Conservation (phyloP, 164 flowering plant species). For the Cinnamomum micranthum region DNA sequence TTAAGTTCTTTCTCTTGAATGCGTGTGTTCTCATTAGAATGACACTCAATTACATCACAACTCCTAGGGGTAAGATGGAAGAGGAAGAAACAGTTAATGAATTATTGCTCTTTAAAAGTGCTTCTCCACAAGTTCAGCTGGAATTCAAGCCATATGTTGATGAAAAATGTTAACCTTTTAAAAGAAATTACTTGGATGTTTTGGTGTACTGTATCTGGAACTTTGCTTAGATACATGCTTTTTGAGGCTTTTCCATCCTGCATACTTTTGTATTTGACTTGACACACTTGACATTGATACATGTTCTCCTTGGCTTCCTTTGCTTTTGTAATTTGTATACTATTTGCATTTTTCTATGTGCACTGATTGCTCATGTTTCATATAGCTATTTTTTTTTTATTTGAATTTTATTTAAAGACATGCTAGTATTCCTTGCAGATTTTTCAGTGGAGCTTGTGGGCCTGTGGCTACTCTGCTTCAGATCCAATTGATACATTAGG, state of each 20-base stretch:
- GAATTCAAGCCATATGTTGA: background rate
- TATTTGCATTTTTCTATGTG: no score
- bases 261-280: background rate
- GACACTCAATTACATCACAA: background rate
- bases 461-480: no score
- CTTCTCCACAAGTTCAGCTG: slow-evolving; percentile 1
- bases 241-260: slow-evolving; percentile 2
- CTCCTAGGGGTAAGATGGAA: background rate
- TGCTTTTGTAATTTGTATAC: no score
- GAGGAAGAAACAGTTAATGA: background rate
- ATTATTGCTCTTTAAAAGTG: background rate
- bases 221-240: background rate
- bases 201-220: background rate
- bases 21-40: background rate
- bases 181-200: no score
- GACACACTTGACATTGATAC: background rate
- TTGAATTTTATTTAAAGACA: no score
- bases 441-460: no score
- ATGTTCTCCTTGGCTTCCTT: no score
- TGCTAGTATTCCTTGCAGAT: no score
- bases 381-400: no score
- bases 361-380: background rate
- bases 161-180: no score
- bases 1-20: background rate
- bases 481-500: no score